These are phyloP conservation scores for Bassia scoparia DNA, from an alignment of 148 eudicot genomes.

Conservation along the genomic window DNA sequence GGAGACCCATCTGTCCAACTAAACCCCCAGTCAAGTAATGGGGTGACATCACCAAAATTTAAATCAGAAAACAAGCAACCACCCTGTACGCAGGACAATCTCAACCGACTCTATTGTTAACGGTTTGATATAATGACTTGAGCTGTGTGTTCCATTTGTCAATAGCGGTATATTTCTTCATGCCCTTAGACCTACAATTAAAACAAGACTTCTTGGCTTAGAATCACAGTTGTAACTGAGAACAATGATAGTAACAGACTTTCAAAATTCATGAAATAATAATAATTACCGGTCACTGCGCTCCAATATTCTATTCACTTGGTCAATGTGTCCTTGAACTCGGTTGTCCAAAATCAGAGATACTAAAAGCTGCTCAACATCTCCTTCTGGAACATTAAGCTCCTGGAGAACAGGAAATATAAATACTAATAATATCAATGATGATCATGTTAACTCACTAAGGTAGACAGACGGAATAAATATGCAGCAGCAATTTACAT, in stretches of 20 bases:
- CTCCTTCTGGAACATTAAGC: slow-evolving; percentile 90
- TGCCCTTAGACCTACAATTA: slow-evolving; percentile 76
- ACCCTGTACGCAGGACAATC: background rate
- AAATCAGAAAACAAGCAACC: background rate
- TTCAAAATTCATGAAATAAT: background rate
- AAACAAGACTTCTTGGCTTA: background rate
- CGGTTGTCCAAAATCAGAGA: slow-evolving; percentile 91
- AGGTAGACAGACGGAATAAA: background rate
- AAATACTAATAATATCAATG: background rate
- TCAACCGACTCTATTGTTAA: slow-evolving; percentile 73
- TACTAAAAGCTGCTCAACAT: slow-evolving; percentile 84
- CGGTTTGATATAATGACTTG: slow-evolving; percentile 59
- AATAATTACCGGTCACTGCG: slow-evolving; percentile 65
- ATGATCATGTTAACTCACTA: background rate
- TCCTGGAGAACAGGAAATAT: slow-evolving; percentile 40
- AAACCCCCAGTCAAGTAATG: slow-evolving; percentile 5
- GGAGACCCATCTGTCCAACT: slow-evolving; percentile 13
- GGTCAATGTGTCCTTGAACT: slow-evolving; percentile 93
- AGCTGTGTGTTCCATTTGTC: slow-evolving; percentile 98
- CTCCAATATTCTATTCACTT: slow-evolving; percentile 83
- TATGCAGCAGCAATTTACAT: background rate
- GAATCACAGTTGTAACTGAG: background rate
- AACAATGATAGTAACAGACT: background rate
- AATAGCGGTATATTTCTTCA: slow-evolving; percentile 81
- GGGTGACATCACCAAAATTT: slow-evolving; percentile 12